Evolutionary conservation across 257 asterid genomes (phyloP), one percentile per base, ranked within the genome.

Genomic region (Solanum boliviense): DNA sequence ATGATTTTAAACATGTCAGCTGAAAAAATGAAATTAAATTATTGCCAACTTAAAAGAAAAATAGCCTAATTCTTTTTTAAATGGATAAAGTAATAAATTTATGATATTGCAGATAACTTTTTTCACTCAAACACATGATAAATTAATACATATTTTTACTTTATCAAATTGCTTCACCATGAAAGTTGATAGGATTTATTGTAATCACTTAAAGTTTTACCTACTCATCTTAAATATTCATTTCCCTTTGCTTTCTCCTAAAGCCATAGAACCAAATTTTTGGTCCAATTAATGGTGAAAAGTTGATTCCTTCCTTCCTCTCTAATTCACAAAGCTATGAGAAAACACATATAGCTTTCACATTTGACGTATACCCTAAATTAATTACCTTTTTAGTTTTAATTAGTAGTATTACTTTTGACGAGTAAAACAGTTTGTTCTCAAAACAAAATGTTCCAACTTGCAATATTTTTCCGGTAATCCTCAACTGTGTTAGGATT

Each of bases 241-340:
- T 41, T 78, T 41, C 7, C 84, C 62, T 78, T 41, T 78, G 34
- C 65, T 27, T 78, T 36, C 15, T 4, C 60, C 65, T 13, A 41
- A 73, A 73, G 48, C 48, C 48, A 72, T 32, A 20, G 46, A 74
- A 74, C 82, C 31, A 20, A 35, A 74, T 20, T 35, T 74, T 0
- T 35, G 2, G 82, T 74, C 82, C 46, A 35, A 35, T 35, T 9
- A 71, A 25, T 27, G 38, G 84, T 78, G 35, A 41, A 78, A 41
- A 41, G 38, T 79, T 44, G 84, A 79, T 79, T 79, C 84, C 38
- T 79, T 41, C 84, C 84, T 79, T 41, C 84, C 65, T 5, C 84
- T 41, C 38, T 35, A 44, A 79, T 76, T 76, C 23, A 16, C 62
- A 16, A 52, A 52, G 62, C 62, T 52, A 20, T 52, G 8, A 56